Conservation (phyloP, 2,329 filamentous ascomycete species). For the Aspergillus ustus region DNA sequence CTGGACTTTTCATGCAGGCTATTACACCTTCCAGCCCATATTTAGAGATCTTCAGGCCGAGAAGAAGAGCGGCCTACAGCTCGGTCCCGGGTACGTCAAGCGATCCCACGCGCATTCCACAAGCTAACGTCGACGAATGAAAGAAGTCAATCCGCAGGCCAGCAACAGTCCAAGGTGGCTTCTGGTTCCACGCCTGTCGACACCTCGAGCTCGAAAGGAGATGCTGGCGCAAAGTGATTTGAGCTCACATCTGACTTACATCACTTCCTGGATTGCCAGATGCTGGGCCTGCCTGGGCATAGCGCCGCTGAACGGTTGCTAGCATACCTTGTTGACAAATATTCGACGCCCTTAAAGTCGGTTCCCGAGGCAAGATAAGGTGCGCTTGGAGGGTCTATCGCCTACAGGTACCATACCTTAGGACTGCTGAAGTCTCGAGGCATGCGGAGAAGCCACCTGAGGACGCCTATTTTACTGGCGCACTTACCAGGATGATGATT, state of each 20-base stretch:
- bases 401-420: background rate
- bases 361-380: background rate
- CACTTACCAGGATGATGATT: background rate
- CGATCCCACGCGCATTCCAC: background rate
- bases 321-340: background rate
- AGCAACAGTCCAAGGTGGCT: background rate
- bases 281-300: background rate
- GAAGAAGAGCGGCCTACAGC: conserved; percentile 25
- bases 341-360: background rate
- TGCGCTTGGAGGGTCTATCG: background rate
- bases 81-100: conserved; percentile 14
- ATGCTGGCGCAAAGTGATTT: background rate
- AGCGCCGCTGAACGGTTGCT: background rate
- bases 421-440: background rate
- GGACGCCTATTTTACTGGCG: background rate
- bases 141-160: background rate
- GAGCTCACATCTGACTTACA: background rate
- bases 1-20: conserved; percentile 35
- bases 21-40: conserved; percentile 50
- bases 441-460: background rate
- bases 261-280: background rate
- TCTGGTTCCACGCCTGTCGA: background rate
- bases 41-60: conserved; percentile 42
- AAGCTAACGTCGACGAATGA: background rate
- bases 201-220: background rate